Evolutionary conservation across 768 basidiomycete genomes (phyloP).

Genomic region (Xerocomellus dryophilus): DNA sequence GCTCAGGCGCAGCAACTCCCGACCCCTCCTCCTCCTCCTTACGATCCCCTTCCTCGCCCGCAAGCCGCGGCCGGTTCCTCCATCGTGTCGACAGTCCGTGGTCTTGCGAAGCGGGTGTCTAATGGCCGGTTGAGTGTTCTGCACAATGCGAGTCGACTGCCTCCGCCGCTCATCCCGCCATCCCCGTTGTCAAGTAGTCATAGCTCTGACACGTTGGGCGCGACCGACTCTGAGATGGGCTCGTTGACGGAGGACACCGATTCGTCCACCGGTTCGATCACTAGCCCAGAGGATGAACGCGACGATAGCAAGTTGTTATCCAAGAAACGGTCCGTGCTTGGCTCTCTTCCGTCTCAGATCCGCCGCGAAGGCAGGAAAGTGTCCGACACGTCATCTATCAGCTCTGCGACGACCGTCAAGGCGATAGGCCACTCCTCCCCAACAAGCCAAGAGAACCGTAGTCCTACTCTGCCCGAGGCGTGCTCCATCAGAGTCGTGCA

Average conservation of each 20-base stretch:
- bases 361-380: conserved; percentile 41
- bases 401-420: conserved; percentile 36
- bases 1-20: conserved; percentile 45
- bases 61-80: conserved; percentile 30
- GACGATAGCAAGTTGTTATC: conserved; percentile 20
- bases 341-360: conserved; percentile 44
- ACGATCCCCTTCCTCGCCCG: conserved; percentile 32
- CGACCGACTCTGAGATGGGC: conserved; percentile 55
- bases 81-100: conserved; percentile 54
- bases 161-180: conserved; percentile 17
- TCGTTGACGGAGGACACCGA: conserved; percentile 63
- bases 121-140: conserved; percentile 35
- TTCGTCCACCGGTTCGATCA: conserved; percentile 50
- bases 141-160: conserved; percentile 21
- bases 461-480: conserved; percentile 11
- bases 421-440: conserved; percentile 27
- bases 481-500: conserved; percentile 29
- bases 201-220: conserved; percentile 44
- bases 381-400: conserved; percentile 33
- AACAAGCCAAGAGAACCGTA: conserved; percentile 13
- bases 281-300: conserved; percentile 48
- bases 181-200: conserved; percentile 38
- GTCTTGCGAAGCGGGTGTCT: conserved; percentile 57
- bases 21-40: conserved; percentile 44
- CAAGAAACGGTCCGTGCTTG: conserved; percentile 44